Evolutionary conservation across 208 protist species (phyloP), one percentile per base, ranked within the genome.

Genomic region (Crithidia fasciculata): DNA sequence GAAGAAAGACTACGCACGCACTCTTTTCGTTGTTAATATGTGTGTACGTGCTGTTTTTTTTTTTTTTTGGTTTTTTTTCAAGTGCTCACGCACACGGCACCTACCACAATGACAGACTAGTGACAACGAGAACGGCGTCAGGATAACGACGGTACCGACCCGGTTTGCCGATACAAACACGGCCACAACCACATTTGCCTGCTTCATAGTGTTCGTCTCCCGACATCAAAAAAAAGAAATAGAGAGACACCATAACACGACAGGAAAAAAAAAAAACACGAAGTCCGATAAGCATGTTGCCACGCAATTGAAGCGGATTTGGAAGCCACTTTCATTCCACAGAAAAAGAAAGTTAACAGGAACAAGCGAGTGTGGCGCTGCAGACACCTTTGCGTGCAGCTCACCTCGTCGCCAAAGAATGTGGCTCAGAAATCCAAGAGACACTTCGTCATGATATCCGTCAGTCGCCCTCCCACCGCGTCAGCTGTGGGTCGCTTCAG

Each of bases 371-470:
- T 28, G 28, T 28, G 28, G 28, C 28, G 28, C 28, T 28, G 28
- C 28, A 28, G 28, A 28, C 28, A 55, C 39, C 0, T 36, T 9
- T 41, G 16, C 39, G 9, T 18, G 41, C 47, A 40, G 4, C 16
- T 28, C 41, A 62, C 44, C 36, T 18, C 69, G 12, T 59, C 39
- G 28, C 28, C 28, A 28, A 28, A 28, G 28, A 28, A 28, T 28
- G 28, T 1, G 0, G 53, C 37, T 69, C 57, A 79, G 18, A 7
- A 47, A 8, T 69, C 44, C 6, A 84, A 57, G 5, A 87, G 69
- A 13, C 53, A 74, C 43, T 83, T 67, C 12, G 74, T 84, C 78
- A 92, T 89, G 43, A 92, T 81, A 13, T 83, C 76, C n/a, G 76
- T 85, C 63, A 94, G 71, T n/a, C 81, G 78, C 57, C 69, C 69